Base-by-base conservation (phyloP, 2,329 filamentous ascomycete genomes). In the Pleomassaria siparia region DNA sequence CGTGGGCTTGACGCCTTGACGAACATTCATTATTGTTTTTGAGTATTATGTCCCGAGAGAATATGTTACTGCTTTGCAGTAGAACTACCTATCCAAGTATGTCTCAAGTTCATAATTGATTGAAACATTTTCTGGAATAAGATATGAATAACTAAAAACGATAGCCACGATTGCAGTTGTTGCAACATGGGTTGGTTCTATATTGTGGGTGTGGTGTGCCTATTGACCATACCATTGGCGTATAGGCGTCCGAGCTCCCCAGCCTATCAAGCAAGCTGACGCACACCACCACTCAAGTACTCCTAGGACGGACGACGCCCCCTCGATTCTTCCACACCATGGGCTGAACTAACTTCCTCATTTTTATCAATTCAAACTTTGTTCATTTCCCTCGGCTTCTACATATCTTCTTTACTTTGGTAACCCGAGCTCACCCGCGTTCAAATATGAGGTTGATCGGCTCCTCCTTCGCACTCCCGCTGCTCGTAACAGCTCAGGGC, bases 401-500 rank as follows among this genome's bases (percentile, higher is more conserved):
- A 2, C 10, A 20, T 28, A 40, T 29, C 9, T 18, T 29, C 29
- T 28, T 4, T 16, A 35, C 16, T n/a, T 40, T 24, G n/a, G n/a
- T n/a, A 18, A 39, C 13, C 8, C 26, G n/a, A 18, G 35, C 24
- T 15, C n/a, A n/a, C n/a, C n/a, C 9, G 12, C 22, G 32, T 18
- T 39, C 22, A 33, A 47, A 5, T 10, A 47, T 43, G 44, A 28
- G 30, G 16, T 33, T 42, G 30, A 29, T 50, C 9, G 22, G 16
- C 9, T 42, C 32, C 9, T 42, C 32, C 22, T 9, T 53, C 24
- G 37, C 52, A 21, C 33, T 53, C 22, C 46, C 63, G 35, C 47
- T 63, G 15, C 43, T 59, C 50, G 48, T 49, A 29, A 36, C 25
- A 37, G 63, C 63, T 39, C 49, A 63, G 29, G 43, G 40, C 37